Conservation (phyloP, 305 asterid species). For the Petunia hybrid region DNA sequence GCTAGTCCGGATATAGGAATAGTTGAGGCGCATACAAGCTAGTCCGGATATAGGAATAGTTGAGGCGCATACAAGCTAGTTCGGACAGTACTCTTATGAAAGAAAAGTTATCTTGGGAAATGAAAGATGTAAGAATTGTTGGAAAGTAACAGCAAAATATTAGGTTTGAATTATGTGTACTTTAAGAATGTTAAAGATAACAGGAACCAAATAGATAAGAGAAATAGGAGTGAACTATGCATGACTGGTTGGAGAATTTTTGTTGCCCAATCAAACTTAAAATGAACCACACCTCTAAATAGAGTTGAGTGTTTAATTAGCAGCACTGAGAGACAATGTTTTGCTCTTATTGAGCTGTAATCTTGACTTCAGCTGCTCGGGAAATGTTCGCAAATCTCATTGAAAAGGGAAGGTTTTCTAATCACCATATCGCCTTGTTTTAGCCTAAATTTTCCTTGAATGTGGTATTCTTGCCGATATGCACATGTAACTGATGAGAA, state of each 20-base stretch:
- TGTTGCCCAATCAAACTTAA: not conserved
- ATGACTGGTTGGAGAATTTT: not conserved
- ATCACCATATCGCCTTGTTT: not conserved
- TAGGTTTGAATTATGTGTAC: not conserved
- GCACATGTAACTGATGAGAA: not conserved
- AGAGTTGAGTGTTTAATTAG: not conserved
- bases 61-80: too few relatives aligned
- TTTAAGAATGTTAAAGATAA: not conserved
- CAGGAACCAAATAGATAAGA: not conserved
- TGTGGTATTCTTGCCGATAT: not conserved
- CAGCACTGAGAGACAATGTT: not conserved
- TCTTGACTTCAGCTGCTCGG: not conserved
- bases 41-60: too few relatives aligned
- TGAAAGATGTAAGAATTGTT: not conserved
- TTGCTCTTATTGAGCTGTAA: not conserved
- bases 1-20: too few relatives aligned
- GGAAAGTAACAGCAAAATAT: not conserved
- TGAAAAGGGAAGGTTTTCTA: not conserved
- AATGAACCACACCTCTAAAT: not conserved
- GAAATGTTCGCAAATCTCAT: not conserved
- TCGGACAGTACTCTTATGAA: too few relatives aligned
- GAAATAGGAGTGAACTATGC: conserved; percentile 19
- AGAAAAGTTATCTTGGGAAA: not conserved
- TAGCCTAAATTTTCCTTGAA: not conserved
- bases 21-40: too few relatives aligned